These are phyloP conservation scores for Tagetes erecta DNA, from an alignment of 129 eudicot species.

Conservation along the genomic window DNA sequence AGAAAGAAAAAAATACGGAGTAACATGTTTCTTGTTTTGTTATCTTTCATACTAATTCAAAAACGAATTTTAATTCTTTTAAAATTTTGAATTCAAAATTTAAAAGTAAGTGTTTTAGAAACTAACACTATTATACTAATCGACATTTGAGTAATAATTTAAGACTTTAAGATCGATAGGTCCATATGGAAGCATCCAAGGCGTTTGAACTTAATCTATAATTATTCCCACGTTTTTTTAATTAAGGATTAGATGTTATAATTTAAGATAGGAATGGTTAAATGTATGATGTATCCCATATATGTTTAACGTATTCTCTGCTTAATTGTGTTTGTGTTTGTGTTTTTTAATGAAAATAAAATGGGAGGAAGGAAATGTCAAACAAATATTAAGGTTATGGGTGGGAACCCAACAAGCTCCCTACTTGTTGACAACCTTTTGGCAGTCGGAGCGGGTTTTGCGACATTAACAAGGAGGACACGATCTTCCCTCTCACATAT, in stretches of 20 bases:
- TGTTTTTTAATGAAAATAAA: not conserved
- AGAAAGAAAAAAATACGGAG: not conserved
- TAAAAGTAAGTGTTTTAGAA: not conserved
- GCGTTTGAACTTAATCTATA: not conserved
- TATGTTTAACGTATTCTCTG: too few relatives aligned
- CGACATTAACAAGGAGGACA: too few relatives aligned
- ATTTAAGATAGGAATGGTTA: not conserved
- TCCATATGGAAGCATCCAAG: slow-evolving; percentile 6
- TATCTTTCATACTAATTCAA: not conserved
- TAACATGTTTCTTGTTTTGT: not conserved
- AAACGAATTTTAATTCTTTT: not conserved
- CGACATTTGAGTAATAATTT: not conserved
- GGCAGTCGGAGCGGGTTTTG: too few relatives aligned
- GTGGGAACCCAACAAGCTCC: too few relatives aligned
- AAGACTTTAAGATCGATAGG: not conserved
- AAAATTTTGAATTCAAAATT: not conserved
- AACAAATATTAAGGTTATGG: not conserved
- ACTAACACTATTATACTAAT: not conserved
- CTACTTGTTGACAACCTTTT: too few relatives aligned
- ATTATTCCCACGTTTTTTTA: not conserved
- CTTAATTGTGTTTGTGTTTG: not conserved
- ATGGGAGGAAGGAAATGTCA: not conserved
- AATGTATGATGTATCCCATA: too few relatives aligned
- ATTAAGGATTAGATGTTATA: not conserved
- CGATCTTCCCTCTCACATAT: too few relatives aligned